Percentiles rank a stretch among this genome's conserved stretches.
These are phyloP conservation scores for Triticum monococcum DNA, from an alignment of 176 grass and related monocot genomes.

Conservation along the genomic window DNA sequence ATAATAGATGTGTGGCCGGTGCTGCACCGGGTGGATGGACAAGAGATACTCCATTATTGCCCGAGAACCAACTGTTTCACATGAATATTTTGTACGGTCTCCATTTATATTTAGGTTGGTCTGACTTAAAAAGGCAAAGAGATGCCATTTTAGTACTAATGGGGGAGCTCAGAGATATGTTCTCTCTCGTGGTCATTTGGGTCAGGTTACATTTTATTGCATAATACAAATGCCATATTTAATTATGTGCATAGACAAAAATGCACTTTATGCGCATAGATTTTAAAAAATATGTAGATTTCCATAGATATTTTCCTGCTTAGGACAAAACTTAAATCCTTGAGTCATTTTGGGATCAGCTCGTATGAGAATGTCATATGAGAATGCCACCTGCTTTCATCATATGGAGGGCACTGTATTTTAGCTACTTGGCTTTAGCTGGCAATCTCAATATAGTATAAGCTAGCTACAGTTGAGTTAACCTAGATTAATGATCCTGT, in stretches of 20 bases:
- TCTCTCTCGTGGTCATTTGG: conserved; percentile 11
- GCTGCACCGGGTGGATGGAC: conserved; percentile 27
- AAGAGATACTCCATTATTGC: conserved; percentile 45
- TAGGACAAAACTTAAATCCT: conserved; percentile 1
- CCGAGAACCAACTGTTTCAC: conserved; percentile 22
- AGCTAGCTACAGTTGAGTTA: conserved; percentile 7
- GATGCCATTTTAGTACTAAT: conserved; percentile 26
- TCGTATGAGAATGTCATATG: not conserved
- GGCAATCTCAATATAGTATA: not conserved
- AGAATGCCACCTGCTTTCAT: conserved; percentile 20
- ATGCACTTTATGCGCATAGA: conserved; percentile 2
- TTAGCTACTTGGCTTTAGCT: conserved; percentile 21
- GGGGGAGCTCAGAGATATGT: not conserved
- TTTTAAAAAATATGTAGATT: not conserved
- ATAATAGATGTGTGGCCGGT: conserved; percentile 23
- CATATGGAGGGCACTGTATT: conserved; percentile 13
- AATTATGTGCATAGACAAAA: conserved; percentile 15
- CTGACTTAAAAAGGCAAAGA: conserved; percentile 35
- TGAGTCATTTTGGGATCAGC: not conserved
- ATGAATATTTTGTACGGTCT: conserved; percentile 38
- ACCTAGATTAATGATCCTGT: conserved; percentile 25
- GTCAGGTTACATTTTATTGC: not conserved
- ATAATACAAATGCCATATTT: not conserved
- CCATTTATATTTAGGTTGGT: conserved; percentile 43
- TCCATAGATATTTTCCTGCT: conserved; percentile 10